phyloP scores from a whole-genome alignment of 1,284 basidiomycete genomes.

The Clitocybe nebularis region DNA sequence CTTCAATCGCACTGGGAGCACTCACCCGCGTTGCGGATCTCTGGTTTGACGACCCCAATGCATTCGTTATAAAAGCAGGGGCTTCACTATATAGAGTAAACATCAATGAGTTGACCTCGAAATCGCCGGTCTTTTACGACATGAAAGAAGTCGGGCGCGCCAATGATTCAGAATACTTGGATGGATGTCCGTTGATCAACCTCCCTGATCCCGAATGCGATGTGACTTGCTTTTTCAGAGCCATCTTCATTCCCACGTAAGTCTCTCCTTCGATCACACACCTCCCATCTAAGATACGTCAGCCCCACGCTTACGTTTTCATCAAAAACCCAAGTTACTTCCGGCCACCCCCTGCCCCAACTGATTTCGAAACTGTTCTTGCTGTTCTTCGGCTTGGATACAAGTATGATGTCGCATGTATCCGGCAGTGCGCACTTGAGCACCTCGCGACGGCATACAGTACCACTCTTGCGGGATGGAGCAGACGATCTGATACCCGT shows the following conservation, averaged over 20 bases:
- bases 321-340: slow-evolving; percentile 13
- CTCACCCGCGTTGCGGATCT: slow-evolving; percentile 1
- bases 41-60: slow-evolving; percentile 11
- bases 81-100: slow-evolving; percentile 5
- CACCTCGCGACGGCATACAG: slow-evolving; percentile 26
- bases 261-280: background rate
- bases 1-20: no score
- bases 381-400: slow-evolving; percentile 24
- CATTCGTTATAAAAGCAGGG: slow-evolving; percentile 9
- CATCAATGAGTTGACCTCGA: slow-evolving; percentile 4
- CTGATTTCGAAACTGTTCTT: slow-evolving; percentile 8
- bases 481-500: slow-evolving; percentile 18
- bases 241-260: slow-evolving; percentile 8
- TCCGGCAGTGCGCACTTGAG: slow-evolving; percentile 22
- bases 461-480: slow-evolving; percentile 24
- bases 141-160: slow-evolving; percentile 13
- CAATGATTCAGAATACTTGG: slow-evolving; percentile 5
- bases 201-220: slow-evolving; percentile 13
- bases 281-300: background rate
- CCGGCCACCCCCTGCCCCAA: slow-evolving; percentile 10
- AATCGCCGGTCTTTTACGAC: slow-evolving; percentile 10
- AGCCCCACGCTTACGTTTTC: background rate
- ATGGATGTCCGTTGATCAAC: slow-evolving; percentile 9
- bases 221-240: slow-evolving; percentile 13
- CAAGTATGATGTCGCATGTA: slow-evolving; percentile 25